A percentile compares a stretch with the other conserved stretches of the same genome.
Evolutionary conservation across 225 moss, liverwort and hornwort species (phyloP).

Genomic region (Ulota crispa): DNA sequence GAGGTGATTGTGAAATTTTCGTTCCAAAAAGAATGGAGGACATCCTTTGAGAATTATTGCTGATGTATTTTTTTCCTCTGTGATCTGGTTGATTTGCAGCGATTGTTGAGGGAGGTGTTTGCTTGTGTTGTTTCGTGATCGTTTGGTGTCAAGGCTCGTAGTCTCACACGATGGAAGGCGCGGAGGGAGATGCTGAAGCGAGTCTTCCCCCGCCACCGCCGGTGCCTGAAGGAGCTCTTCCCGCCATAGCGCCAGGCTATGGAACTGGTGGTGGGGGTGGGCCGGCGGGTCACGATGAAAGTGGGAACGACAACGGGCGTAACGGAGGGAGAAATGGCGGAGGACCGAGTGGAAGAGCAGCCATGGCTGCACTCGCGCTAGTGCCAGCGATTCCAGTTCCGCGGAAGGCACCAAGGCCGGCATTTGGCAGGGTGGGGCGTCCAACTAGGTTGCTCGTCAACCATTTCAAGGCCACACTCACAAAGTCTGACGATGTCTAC

Average conservation of each 20-base stretch:
- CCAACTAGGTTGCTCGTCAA: slow-evolving; percentile 36
- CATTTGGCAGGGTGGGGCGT: slow-evolving; percentile 32
- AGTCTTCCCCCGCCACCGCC: slow-evolving; percentile 41
- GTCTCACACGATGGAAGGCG: slow-evolving; percentile 6
- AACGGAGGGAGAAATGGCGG: not conserved
- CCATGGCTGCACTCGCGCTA: slow-evolving; percentile 37
- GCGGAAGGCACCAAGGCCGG: slow-evolving; percentile 28
- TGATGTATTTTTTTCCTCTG: not conserved
- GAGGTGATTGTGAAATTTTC: not conserved
- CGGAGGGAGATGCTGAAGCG: not conserved
- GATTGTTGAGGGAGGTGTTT: not conserved
- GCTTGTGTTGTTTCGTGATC: not conserved
- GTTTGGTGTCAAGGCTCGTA: not conserved
- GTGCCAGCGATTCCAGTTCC: slow-evolving; percentile 20
- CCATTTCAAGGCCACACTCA: slow-evolving; percentile 62
- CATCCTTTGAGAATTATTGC: too few relatives aligned
- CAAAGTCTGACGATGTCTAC: slow-evolving; percentile 60
- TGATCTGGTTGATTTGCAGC: not conserved
- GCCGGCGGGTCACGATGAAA: not conserved
- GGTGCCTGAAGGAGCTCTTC: slow-evolving; percentile 38
- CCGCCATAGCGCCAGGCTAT: slow-evolving; percentile 24
- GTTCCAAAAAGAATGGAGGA: not conserved
- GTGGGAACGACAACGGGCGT: not conserved
- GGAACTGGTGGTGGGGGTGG: not conserved
- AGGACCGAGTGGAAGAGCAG: not conserved